Base-by-base conservation (phyloP, 176 grass and related monocot species). In the Oryza nivara region DNA sequence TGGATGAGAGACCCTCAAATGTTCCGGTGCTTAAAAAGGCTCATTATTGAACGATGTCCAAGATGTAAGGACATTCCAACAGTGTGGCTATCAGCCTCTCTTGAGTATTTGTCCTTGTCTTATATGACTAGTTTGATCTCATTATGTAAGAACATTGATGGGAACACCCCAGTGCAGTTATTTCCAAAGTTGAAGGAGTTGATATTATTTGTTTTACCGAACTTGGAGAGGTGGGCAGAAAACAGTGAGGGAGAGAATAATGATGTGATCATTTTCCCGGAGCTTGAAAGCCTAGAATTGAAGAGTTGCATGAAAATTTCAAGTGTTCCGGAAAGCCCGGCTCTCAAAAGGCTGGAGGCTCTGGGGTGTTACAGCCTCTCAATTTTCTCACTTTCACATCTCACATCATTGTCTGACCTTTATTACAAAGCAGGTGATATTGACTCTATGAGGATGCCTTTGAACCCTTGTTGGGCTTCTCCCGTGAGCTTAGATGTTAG, bases 1-100 rank as follows among this genome's bases (percentile, higher is more conserved):
- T 86, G 69, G 84, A 86, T 86, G 84, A 51, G 32, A 1, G 11
- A 67, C 2, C 60, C 60, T 41, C 20, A 32, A 5, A 86, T 43
- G 15, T 73, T 86, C 11, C 6, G 0, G 34, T 34, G 11, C 23
- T 1, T 80, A 34, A 68, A 32, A 68, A 19, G 9, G 7, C 13
- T 78, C 3, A 3, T 0, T 3, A 74, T 86, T 1, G 4, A 0
- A 4, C 32, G 9, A 10, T 81, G 70, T 17, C 14, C 45, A 74
- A 54, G 61, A 11, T 86, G 85, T 19, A 68, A 56, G 45, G 22
- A 30, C n/a, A 0, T 86, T 9, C 77, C 84, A 43, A 1, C 43
- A 32, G 20, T 69, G 44, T 81, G 71, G 64, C 5, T 81, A 3
- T 68, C 54, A 5, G 2, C 12, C 3, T 46, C 16, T 7, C 85